phyloP scores from a whole-genome alignment of 192 early-diverging fungal species.

The Coemansia sp. region DNA sequence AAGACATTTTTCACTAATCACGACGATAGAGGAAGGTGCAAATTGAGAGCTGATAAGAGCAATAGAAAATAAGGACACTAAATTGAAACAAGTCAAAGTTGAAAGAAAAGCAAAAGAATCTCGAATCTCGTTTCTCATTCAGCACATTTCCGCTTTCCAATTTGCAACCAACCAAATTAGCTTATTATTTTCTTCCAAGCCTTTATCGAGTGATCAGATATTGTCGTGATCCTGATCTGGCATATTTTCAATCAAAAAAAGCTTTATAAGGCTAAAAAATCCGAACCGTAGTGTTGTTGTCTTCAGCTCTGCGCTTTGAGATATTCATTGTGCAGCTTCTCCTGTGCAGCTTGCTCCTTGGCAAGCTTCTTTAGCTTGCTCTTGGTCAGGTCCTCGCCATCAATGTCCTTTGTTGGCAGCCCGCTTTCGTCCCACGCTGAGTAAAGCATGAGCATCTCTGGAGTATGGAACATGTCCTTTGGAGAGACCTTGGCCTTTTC shows the following conservation, averaged over 20 bases:
- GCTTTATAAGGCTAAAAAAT: too few relatives aligned
- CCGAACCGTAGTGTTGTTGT: too few relatives aligned
- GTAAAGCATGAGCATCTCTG: constrained; percentile 61
- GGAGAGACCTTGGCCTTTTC: constrained; percentile 78
- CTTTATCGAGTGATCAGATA: not conserved
- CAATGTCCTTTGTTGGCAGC: constrained; percentile 80
- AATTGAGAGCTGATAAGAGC: not conserved
- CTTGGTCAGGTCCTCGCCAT: constrained; percentile 84
- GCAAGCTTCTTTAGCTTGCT: constrained; percentile 81
- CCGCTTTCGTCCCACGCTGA: constrained; percentile 81
- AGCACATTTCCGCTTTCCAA: not conserved
- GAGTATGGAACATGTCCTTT: constrained; percentile 77
- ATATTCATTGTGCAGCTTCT: constrained; percentile 87
- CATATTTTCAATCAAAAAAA: not conserved
- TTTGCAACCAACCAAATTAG: too few relatives aligned
- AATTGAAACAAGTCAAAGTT: not conserved
- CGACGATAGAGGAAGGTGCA: not conserved
- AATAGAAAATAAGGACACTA: not conserved
- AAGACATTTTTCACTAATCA: constrained; percentile 21
- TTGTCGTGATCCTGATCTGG: not conserved
- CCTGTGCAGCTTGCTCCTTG: constrained; percentile 85
- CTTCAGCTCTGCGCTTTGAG: constrained; percentile 34
- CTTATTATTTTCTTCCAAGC: not conserved
- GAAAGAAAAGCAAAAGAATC: not conserved
- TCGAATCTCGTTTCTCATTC: not conserved